Evolutionary conservation across 306 rosid genomes (phyloP), one percentile per base, ranked within the genome.

Genomic region (Begonia fuchsioides): DNA sequence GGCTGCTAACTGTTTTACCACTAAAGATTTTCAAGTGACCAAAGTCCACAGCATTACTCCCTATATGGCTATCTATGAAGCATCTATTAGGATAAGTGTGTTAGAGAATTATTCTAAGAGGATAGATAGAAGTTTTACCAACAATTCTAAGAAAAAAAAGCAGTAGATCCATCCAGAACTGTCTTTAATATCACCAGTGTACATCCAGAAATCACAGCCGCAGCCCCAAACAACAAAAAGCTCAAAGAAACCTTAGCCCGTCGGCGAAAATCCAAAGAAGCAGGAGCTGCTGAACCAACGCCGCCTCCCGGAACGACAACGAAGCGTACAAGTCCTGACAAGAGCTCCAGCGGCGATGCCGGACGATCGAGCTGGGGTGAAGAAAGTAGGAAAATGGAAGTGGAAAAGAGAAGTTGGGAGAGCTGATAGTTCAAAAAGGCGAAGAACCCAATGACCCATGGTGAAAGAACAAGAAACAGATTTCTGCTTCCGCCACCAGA

Each of bases 351-450:
- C 8, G 67, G 77, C 1, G 74, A 32, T 19, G 76, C 72, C 2
- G 75, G 69, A 17, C 62, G 69, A 17, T 57, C 70, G 17, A 71
- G 72, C 49, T 48, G 47, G 3, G 94, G 87, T 13, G 80, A 73
- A 59, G 96, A 58, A 57, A 78, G 12, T 50, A 57, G 44, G 1
- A 95, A 78, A 62, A 90, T 83, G 0, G 95, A 19, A 26, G 75
- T 20, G 4, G 98, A 79, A 75, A 90, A 79, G 57, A 90, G 67
- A 53, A 79, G 79, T 43, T 73, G 81, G 1, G 83, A 63, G 13
- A 78, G 69, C 17, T 77, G 81, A 74, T 82, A 85, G 13, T 68
- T 44, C 56, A 85, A 17, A 67, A 82, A 72, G 11, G 75, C 62
- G 44, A 72, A 0, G 13, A 68, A 9, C 38, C 53, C 38, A 13